These are phyloP conservation scores for Metarhizium rileyi DNA, from an alignment of 2,329 filamentous ascomycete genomes.

Conservation along the genomic window DNA sequence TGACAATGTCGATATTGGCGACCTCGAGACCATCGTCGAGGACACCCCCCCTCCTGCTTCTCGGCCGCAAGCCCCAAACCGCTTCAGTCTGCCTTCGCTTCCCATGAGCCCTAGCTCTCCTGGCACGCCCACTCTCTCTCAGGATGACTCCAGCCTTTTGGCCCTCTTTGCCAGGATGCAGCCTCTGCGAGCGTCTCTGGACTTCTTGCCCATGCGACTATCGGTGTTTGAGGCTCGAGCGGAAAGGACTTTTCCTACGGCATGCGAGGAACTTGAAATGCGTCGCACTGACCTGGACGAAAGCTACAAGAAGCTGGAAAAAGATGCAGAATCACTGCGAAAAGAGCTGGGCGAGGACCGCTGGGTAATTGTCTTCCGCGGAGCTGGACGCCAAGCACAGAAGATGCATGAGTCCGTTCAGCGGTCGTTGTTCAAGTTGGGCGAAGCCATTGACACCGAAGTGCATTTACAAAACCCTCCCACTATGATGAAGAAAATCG, in stretches of 20 bases:
- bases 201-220: slow-evolving; percentile 91
- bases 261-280: slow-evolving; percentile 79
- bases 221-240: slow-evolving; percentile 78
- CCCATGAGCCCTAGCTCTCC: slow-evolving; percentile 54
- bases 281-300: slow-evolving; percentile 65
- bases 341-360: slow-evolving; percentile 90
- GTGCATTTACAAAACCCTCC: slow-evolving; percentile 64
- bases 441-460: slow-evolving; percentile 66
- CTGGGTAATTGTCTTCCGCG: slow-evolving; percentile 92
- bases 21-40: slow-evolving; percentile 88
- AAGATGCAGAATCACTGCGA: slow-evolving; percentile 79
- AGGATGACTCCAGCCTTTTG: slow-evolving; percentile 81
- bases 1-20: slow-evolving; percentile 68
- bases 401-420: slow-evolving; percentile 97
- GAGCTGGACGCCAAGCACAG: slow-evolving; percentile 80
- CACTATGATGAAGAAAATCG: slow-evolving; percentile 69
- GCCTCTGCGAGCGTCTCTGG: slow-evolving; percentile 80
- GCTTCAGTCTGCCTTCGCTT: slow-evolving; percentile 59
- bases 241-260: slow-evolving; percentile 71
- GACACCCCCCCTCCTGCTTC: slow-evolving; percentile 56
- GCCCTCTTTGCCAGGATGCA: slow-evolving; percentile 94
- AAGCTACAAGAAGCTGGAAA: slow-evolving; percentile 81
- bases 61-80: slow-evolving; percentile 47
- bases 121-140: slow-evolving; percentile 42
- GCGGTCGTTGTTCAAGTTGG: slow-evolving; percentile 72